phyloP scores from a whole-genome alignment of 2,329 filamentous ascomycete species.

The Ceratocystiopsis brevicomis region DNA sequence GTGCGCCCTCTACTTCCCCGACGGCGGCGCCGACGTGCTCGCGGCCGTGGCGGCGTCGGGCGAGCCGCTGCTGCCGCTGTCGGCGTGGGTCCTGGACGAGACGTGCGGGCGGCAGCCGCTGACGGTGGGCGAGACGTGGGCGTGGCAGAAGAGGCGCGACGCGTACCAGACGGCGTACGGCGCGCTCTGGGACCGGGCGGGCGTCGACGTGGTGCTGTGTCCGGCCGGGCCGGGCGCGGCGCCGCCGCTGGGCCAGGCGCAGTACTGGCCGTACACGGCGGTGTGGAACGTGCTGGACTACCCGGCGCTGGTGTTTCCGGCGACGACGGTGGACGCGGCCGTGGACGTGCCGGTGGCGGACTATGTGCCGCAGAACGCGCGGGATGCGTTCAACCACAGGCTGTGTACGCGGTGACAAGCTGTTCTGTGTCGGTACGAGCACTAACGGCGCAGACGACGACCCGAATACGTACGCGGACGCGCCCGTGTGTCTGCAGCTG shows the following conservation, averaged over 20 bases:
- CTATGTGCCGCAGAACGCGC: no score
- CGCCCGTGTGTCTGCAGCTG: no score
- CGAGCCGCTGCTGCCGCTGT: not conserved
- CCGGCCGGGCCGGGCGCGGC: not conserved
- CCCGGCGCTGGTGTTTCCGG: not conserved
- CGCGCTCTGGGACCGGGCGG: not conserved
- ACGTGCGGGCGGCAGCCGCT: not conserved
- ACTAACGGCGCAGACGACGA: no score
- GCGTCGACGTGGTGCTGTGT: slow-evolving; percentile 3
- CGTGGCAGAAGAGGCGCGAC: not conserved
- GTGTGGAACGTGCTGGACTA: slow-evolving; percentile 5
- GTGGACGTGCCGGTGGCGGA: no score
- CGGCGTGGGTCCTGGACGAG: not conserved
- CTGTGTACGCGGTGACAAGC: no score
- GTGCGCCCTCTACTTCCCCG: not conserved
- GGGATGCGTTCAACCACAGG: no score
- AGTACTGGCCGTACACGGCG: slow-evolving; percentile 3
- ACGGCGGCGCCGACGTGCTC: not conserved
- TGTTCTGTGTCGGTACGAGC: no score
- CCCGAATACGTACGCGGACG: no score
- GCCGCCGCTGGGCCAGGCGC: not conserved
- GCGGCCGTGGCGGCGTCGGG: not conserved
- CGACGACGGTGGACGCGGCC: no score
- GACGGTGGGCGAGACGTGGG: not conserved
- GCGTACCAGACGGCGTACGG: not conserved